Evolutionary conservation across 2,329 filamentous ascomycete genomes (phyloP).

Genomic region (Magnaporthiopsis incrustans): DNA sequence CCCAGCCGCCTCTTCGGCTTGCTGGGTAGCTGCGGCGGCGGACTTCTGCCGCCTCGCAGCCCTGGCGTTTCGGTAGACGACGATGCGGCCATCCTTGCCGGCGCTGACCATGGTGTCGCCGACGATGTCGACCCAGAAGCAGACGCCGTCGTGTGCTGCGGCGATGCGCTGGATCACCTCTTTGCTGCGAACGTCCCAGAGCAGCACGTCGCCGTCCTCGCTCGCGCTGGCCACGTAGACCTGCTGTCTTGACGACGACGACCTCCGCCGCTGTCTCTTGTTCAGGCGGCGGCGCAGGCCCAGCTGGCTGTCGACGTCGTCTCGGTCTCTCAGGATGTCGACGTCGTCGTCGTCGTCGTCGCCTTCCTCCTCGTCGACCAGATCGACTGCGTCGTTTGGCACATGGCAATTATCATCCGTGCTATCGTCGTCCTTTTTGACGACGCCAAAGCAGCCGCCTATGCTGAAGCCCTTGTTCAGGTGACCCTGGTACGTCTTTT

Average conservation of each 20-base stretch:
- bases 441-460: constrained; percentile 70
- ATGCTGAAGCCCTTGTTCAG: constrained; percentile 76
- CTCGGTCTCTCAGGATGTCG: neutral
- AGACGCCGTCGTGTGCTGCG: constrained; percentile 46
- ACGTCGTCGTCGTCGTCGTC: neutral
- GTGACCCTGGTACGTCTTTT: constrained; percentile 97
- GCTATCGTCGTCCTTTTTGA: constrained; percentile 16
- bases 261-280: constrained; percentile 9
- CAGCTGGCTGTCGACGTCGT: constrained; percentile 16
- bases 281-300: neutral
- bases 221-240: constrained; percentile 73
- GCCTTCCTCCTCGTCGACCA: constrained; percentile 13
- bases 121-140: constrained; percentile 58
- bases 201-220: constrained; percentile 75
- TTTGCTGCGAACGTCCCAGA: constrained; percentile 90
- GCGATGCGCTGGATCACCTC: constrained; percentile 63
- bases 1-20: neutral
- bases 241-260: constrained; percentile 19
- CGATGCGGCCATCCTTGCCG: constrained; percentile 46
- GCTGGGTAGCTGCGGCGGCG: neutral
- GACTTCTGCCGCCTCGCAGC: constrained; percentile 5
- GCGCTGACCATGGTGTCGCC: constrained; percentile 49
- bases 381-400: constrained; percentile 8
- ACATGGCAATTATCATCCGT: constrained; percentile 12
- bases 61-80: constrained; percentile 35